Conservation (phyloP, 2,329 filamentous ascomycete species). For the Teratosphaeria destructans region DNA sequence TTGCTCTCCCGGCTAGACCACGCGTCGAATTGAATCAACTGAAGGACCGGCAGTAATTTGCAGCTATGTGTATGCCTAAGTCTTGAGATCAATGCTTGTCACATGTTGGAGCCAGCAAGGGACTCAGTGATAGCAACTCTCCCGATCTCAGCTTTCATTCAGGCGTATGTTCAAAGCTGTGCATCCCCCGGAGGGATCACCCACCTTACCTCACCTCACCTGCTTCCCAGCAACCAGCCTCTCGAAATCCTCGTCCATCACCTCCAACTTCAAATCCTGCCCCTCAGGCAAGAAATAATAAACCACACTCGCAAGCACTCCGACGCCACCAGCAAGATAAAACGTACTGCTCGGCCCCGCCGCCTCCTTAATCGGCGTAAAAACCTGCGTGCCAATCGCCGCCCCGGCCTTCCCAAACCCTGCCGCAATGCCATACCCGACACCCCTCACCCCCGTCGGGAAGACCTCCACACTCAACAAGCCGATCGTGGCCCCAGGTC, state of each 20-base stretch:
- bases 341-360: background rate
- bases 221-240: background rate
- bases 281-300: slow-evolving; percentile 1
- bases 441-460: slow-evolving; percentile 43
- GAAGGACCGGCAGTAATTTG: no score
- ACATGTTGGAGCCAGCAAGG: no score
- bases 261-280: background rate
- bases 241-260: background rate
- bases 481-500: slow-evolving; percentile 43
- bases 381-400: slow-evolving; percentile 40
- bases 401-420: slow-evolving; percentile 44
- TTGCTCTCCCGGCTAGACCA: no score
- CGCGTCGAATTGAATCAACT: no score
- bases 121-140: no score
- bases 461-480: slow-evolving; percentile 43
- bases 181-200: no score
- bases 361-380: slow-evolving; percentile 22
- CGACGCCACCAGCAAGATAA: background rate
- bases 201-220: background rate
- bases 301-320: background rate
- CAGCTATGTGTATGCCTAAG: no score
- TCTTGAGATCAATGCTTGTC: no score
- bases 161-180: no score
- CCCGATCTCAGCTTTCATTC: no score
- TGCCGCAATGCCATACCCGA: slow-evolving; percentile 42